Evolutionary conservation across 1,284 basidiomycete species (phyloP), one percentile per base, ranked within the genome.

Genomic region (Leccinum cinnamomeum): DNA sequence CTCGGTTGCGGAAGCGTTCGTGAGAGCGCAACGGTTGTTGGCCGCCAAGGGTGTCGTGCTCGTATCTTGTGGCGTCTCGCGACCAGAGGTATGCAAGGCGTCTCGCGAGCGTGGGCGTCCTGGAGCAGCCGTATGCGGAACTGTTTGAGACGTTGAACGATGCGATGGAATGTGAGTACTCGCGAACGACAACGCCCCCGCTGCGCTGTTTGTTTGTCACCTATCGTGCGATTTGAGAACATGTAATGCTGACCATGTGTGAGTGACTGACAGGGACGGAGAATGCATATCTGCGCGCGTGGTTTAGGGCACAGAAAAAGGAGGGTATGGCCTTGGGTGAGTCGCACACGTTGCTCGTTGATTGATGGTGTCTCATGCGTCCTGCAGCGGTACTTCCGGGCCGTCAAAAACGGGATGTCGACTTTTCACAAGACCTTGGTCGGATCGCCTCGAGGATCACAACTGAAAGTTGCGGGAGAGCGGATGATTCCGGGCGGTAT

Each of bases 1-100:
- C 82, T 96, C 93, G 0, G 88, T 95, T 0, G 94, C 96, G 2
- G 97, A 99, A 72, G 95, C 96, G 0, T 95, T 98, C 69, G 91
- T 98, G 56, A 86, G 97, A 23, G 85, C 98, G 25, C 95, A 97
- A 70, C 83, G 96, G 11, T 73, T 98, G 16, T 80, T 98, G 23
- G 80, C 85, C 11, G 85, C 86, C 11, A 92, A 91, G 70, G 83
- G 83, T 12, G 90, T 98, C 50, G 84, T 90, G 1, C 82, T 99
- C 25, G 94, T 98, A 16, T 85, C 98, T 64, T 98, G 95, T 73
- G 97, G 97, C 0, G 86, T 93, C 53, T 73, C 78, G 3, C 63
- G 89, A 7, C 87, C 87, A 0, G 71, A 83, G 0, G 83, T 94
- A 1, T 89, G 88, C 0, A 83, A 84, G 44, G 91, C 94, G 0